These are phyloP conservation scores for Populus simonii DNA, from an alignment of 345 rosid species.

Conservation along the genomic window DNA sequence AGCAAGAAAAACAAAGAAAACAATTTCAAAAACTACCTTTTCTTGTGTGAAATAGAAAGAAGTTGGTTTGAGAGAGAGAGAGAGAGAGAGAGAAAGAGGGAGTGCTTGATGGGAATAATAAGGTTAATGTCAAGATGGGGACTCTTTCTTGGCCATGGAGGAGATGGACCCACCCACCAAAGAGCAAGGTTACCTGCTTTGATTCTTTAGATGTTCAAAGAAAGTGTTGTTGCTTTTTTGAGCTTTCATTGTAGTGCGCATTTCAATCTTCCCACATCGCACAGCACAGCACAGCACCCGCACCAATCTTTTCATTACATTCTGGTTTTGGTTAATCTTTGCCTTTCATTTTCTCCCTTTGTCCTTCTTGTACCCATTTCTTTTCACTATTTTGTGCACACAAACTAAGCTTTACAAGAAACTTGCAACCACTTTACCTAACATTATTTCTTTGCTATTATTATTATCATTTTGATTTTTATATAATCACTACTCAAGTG, in stretches of 20 bases:
- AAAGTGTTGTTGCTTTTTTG: conserved; percentile 7
- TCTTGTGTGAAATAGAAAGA: conserved; percentile 15
- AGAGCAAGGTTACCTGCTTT: conserved; percentile 3
- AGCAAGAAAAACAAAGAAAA: conserved; percentile 17
- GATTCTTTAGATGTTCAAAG: conserved; percentile 3
- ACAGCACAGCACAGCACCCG: conserved; percentile 2
- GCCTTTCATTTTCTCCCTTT: background rate
- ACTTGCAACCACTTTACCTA: conserved; percentile 18
- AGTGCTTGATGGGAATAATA: conserved; percentile 39
- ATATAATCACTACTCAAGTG: background rate
- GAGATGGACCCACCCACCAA: conserved; percentile 41
- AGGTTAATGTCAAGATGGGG: conserved; percentile 43
- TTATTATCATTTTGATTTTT: background rate
- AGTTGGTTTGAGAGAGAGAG: conserved; percentile 14
- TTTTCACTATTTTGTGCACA: background rate
- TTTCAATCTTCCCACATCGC: conserved; percentile 1
- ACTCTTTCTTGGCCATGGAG: conserved; percentile 55
- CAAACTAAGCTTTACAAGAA: conserved; percentile 7
- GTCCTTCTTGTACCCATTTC: background rate
- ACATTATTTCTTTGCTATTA: background rate
- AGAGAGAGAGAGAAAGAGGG: conserved; percentile 21
- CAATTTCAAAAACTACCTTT: background rate
- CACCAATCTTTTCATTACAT: conserved; percentile 9
- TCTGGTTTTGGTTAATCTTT: background rate
- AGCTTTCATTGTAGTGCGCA: conserved; percentile 34